Conservation (phyloP, 208 protist genomes). For the Histomonas meleagridis region DNA sequence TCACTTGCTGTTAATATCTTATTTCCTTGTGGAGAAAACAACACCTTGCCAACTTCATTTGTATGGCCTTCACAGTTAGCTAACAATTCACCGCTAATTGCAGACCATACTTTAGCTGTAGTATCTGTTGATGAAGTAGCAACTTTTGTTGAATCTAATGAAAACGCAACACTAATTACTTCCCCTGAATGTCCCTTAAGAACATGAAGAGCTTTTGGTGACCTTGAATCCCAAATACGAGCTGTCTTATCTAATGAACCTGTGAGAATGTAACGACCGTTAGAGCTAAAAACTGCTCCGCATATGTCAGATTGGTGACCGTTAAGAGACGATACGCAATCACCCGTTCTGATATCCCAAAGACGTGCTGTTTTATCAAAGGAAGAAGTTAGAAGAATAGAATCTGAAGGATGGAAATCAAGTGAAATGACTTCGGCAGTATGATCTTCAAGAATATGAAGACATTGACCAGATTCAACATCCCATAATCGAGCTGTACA, state of each 20-base stretch:
- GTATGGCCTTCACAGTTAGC: conserved; percentile 71
- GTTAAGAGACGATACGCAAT: conserved; percentile 68
- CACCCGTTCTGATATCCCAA: conserved; percentile 69
- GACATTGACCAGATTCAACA: conserved; percentile 66
- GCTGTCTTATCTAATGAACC: conserved; percentile 78
- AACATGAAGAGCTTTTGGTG: conserved; percentile 66
- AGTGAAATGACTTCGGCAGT: conserved; percentile 76
- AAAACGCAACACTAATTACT: conserved; percentile 79
- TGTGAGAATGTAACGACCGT: conserved; percentile 69
- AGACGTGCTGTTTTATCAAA: conserved; percentile 86
- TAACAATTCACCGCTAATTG: conserved; percentile 57
- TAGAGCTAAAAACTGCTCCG: conserved; percentile 63
- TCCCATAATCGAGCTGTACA: conserved; percentile 75
- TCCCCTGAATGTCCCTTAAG: conserved; percentile 70
- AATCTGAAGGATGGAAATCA: conserved; percentile 64
- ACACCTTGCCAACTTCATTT: conserved; percentile 74
- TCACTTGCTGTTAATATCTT: conserved; percentile 74
- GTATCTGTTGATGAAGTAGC: conserved; percentile 77
- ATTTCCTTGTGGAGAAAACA: conserved; percentile 78
- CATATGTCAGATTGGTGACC: conserved; percentile 81
- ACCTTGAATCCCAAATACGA: conserved; percentile 75
- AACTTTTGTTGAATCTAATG: conserved; percentile 64
- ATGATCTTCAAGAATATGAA: conserved; percentile 70
- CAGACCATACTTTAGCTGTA: conserved; percentile 74
- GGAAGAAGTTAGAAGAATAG: conserved; percentile 68